phyloP scores from a whole-genome alignment of 371 early-diverging fungal genomes.

The Syncephalastrum monosporum region DNA sequence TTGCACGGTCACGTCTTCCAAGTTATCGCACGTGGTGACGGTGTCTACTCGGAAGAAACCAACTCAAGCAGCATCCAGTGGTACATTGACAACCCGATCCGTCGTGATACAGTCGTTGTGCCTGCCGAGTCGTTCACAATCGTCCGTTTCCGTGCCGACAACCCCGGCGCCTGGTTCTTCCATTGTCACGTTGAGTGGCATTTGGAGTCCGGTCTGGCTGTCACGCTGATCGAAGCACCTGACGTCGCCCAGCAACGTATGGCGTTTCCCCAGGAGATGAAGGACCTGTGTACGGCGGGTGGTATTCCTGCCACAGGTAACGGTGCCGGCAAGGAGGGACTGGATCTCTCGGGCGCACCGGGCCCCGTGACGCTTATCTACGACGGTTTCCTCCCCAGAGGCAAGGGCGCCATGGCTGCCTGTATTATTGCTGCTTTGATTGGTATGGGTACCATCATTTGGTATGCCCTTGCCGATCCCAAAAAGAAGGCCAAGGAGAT shows the following conservation, averaged over 20 bases:
- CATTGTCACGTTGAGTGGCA: slow-evolving; percentile 86
- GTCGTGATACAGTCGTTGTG: slow-evolving; percentile 57
- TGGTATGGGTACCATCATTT: slow-evolving; percentile 70
- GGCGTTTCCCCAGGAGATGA: slow-evolving; percentile 37
- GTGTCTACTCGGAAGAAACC: slow-evolving; percentile 31
- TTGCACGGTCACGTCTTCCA: slow-evolving; percentile 66
- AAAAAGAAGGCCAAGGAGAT: slow-evolving; percentile 23
- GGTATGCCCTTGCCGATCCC: slow-evolving; percentile 56
- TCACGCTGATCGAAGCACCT: slow-evolving; percentile 70
- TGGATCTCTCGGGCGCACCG: slow-evolving; percentile 53
- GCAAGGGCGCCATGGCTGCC: slow-evolving; percentile 67
- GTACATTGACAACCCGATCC: slow-evolving; percentile 56
- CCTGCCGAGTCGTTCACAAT: slow-evolving; percentile 47
- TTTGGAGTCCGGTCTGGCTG: slow-evolving; percentile 54
- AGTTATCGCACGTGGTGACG: slow-evolving; percentile 53
- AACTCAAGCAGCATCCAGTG: slow-evolving; percentile 29
- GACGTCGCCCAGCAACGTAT: slow-evolving; percentile 39
- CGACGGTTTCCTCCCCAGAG: slow-evolving; percentile 61
- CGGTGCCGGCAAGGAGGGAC: slow-evolving; percentile 64
- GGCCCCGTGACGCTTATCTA: slow-evolving; percentile 52
- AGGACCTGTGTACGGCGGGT: slow-evolving; percentile 55
- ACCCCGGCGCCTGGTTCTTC: slow-evolving; percentile 51
- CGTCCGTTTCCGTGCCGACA: slow-evolving; percentile 62
- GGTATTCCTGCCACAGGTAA: slow-evolving; percentile 62
- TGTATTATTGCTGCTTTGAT: slow-evolving; percentile 68